A percentile compares a stretch with the other conserved stretches of the same genome.
phyloP scores from a whole-genome alignment of 2,329 filamentous ascomycete genomes.

The Colletotrichum orchidophilum region DNA sequence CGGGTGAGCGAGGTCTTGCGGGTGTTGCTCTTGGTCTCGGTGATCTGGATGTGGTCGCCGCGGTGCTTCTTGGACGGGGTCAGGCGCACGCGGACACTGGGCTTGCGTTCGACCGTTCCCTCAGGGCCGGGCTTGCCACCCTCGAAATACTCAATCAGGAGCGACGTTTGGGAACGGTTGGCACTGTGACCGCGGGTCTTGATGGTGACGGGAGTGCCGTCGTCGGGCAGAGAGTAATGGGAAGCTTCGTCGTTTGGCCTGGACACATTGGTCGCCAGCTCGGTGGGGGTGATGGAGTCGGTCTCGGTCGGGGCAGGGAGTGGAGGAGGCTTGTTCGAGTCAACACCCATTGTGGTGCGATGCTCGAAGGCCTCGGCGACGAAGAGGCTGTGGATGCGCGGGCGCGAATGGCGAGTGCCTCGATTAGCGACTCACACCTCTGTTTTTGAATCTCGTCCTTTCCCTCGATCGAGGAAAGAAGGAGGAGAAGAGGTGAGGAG shows the following conservation, averaged over 20 bases:
- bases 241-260: constrained; percentile 75
- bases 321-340: constrained; percentile 68
- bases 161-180: constrained; percentile 82
- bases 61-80: constrained; percentile 78
- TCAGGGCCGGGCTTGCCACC: constrained; percentile 69
- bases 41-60: constrained; percentile 86
- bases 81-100: constrained; percentile 82
- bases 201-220: constrained; percentile 93
- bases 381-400: constrained; percentile 21
- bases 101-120: constrained; percentile 72
- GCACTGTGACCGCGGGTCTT: constrained; percentile 73
- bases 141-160: constrained; percentile 96
- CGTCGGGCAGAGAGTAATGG: constrained; percentile 82
- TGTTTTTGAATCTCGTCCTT: constrained; percentile 19
- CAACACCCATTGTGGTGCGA: constrained; percentile 61
- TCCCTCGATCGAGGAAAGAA: constrained; percentile 29
- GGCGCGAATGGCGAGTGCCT: constrained; percentile 28
- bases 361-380: constrained; percentile 29
- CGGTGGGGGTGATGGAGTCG: constrained; percentile 70
- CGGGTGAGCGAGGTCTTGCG: constrained; percentile 70
- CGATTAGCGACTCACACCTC: constrained; percentile 32
- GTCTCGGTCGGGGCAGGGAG: constrained; percentile 84
- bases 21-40: constrained; percentile 74
- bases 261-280: constrained; percentile 75
- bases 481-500: constrained; percentile 14